Evolutionary conservation across 345 rosid species (phyloP).

Genomic region (Heritiera littoralis): DNA sequence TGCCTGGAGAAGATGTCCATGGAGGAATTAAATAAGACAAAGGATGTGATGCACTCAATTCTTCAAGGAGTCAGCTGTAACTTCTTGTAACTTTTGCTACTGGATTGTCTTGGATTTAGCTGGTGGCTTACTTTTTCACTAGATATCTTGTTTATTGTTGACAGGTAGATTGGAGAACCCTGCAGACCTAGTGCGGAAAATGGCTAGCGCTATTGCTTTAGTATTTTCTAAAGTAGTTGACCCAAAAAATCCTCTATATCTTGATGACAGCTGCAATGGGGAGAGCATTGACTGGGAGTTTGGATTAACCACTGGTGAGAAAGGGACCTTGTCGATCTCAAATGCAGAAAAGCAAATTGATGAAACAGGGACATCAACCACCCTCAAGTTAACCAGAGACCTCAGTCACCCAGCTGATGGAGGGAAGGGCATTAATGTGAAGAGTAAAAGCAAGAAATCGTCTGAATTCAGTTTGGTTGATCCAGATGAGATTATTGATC

Average conservation of each 20-base stretch:
- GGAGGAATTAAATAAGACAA: conserved; percentile 73
- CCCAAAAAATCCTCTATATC: conserved; percentile 85
- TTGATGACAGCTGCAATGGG: conserved; percentile 71
- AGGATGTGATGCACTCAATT: conserved; percentile 77
- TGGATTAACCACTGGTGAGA: conserved; percentile 47
- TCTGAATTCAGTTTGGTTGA: conserved; percentile 53
- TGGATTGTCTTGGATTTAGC: conserved; percentile 28
- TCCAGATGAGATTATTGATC: conserved; percentile 94
- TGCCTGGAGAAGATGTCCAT: conserved; percentile 86
- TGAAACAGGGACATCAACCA: conserved; percentile 35
- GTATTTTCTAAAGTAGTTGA: conserved; percentile 83
- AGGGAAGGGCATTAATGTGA: conserved; percentile 29
- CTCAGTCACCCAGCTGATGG: conserved; percentile 25
- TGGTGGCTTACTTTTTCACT: conserved; percentile 19
- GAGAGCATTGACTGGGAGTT: conserved; percentile 87
- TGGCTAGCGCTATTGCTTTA: conserved; percentile 86
- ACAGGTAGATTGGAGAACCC: conserved; percentile 95
- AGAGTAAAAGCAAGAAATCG: conserved; percentile 43
- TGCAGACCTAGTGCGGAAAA: conserved; percentile 68
- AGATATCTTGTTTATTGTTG: conserved; percentile 33
- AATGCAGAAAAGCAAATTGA: conserved; percentile 30
- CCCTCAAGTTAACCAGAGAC: conserved; percentile 37
- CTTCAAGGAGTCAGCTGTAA: conserved; percentile 96
- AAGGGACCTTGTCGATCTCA: conserved; percentile 32
- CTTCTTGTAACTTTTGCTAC: conserved; percentile 29